Evolutionary conservation across 805 yeast genomes (phyloP).

Genomic region (Saturnispora silvae): DNA sequence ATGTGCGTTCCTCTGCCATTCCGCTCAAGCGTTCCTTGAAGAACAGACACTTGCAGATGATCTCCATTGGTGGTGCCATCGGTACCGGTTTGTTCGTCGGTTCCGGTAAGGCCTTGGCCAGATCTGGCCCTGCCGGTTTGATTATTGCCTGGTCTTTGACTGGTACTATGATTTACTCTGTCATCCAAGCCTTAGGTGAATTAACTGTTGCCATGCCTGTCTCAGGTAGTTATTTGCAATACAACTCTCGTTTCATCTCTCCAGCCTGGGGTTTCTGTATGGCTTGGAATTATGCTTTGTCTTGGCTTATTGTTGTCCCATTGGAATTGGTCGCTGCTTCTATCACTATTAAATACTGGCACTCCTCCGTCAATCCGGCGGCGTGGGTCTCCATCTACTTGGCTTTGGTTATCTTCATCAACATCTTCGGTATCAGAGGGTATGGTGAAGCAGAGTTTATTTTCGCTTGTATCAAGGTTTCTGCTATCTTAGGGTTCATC

Average conservation of each 20-base stretch:
- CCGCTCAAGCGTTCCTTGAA: conserved; percentile 39
- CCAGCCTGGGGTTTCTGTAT: conserved; percentile 49
- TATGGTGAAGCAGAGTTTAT: conserved; percentile 58
- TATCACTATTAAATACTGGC: conserved; percentile 38
- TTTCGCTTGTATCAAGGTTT: conserved; percentile 41
- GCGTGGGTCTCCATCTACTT: conserved; percentile 46
- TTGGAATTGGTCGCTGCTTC: conserved; percentile 43
- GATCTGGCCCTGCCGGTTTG: conserved; percentile 63
- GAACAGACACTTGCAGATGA: conserved; percentile 62
- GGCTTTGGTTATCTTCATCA: conserved; percentile 35
- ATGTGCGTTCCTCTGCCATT: conserved; percentile 32
- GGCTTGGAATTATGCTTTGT: conserved; percentile 43
- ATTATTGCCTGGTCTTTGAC: conserved; percentile 46
- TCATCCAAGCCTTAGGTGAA: conserved; percentile 55
- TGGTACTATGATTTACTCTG: conserved; percentile 46
- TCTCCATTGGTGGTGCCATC: conserved; percentile 70
- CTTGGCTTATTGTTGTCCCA: conserved; percentile 42
- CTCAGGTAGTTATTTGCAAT: conserved; percentile 46
- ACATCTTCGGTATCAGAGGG: conserved; percentile 49
- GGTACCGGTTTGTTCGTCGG: conserved; percentile 75
- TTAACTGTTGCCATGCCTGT: conserved; percentile 49
- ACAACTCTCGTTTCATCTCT: conserved; percentile 46
- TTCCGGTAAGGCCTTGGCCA: conserved; percentile 45
- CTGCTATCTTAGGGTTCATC: conserved; percentile 45
- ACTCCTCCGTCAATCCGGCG: conserved; percentile 33